phyloP scores from a whole-genome alignment of 768 basidiomycete genomes.

The Leccinellum luteum region DNA sequence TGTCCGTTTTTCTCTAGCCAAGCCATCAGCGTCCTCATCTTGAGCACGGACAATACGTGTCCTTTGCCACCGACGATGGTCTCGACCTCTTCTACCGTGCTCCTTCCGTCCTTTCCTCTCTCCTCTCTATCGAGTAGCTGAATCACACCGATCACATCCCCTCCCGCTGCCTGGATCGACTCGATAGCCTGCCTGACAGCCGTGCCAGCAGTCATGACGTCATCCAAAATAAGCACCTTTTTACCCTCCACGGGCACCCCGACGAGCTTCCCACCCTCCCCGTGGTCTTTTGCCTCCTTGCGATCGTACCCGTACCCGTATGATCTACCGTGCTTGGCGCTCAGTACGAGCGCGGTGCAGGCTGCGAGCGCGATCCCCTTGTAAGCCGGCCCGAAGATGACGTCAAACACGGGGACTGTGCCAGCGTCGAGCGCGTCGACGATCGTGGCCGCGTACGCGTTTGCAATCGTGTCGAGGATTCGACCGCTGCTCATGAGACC shows the following conservation, averaged over 20 bases:
- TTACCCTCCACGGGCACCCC: slow-evolving; percentile 81
- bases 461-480: slow-evolving; percentile 71
- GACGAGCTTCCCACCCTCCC: slow-evolving; percentile 90
- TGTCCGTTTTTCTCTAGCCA: slow-evolving; percentile 77
- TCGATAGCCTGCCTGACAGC: slow-evolving; percentile 84
- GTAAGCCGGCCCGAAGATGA: slow-evolving; percentile 96
- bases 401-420: slow-evolving; percentile 54
- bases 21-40: slow-evolving; percentile 78
- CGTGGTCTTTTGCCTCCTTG: slow-evolving; percentile 95
- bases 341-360: slow-evolving; percentile 72
- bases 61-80: slow-evolving; percentile 62
- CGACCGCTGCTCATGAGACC: slow-evolving; percentile 83
- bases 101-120: slow-evolving; percentile 46
- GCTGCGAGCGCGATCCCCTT: slow-evolving; percentile 96
- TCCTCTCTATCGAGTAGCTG: slow-evolving; percentile 73
- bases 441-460: slow-evolving; percentile 84
- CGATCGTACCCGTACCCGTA: slow-evolving; percentile 91
- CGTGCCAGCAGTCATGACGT: slow-evolving; percentile 92
- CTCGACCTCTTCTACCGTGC: slow-evolving; percentile 84
- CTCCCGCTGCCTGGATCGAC: slow-evolving; percentile 63
- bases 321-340: slow-evolving; percentile 57
- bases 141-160: slow-evolving; percentile 85
- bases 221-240: slow-evolving; percentile 87
- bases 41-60: slow-evolving; percentile 74
- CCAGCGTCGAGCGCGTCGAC: slow-evolving; percentile 39